Base-by-base conservation (phyloP, 192 early-diverging fungal genomes). In the Linnemannia elongata region DNA sequence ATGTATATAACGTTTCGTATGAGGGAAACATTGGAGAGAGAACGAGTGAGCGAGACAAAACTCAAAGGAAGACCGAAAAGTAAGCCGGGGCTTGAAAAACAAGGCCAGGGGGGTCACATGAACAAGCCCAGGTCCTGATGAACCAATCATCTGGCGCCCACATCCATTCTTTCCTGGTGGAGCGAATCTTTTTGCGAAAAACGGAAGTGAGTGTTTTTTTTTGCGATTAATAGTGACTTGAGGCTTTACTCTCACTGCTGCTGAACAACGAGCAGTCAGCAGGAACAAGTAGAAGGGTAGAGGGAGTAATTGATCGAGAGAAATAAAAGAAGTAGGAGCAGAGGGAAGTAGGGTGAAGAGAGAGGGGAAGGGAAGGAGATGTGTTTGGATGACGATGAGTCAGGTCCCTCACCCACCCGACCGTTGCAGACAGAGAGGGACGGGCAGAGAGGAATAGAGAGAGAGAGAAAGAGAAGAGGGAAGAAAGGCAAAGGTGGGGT, bases 101-200 rank as follows among this genome's bases (percentile, higher is more conserved):
- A 39, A 36, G 36, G 33, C n/a, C 41, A 15, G 24, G 70, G 70
- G 68, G 70, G 70, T 72, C 70, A 72, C 70, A 72, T 72, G 70
- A 72, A 72, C 70, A 72, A 42, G 41, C 38, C 39, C 39, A 66
- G 10, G 30, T 66, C 13, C 27, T 66, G 27, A 4, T 66, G 60
- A 66, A 66, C 60, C 60, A 66, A 66, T 66, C 60, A 66, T 66
- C 60, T 66, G 60, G 60, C 60, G 30, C 60, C 60, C 60, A 57
- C 55, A n/a, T n/a, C 6, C 24, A 3, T 33, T 13, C 9, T 30
- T 30, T 30, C 12, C 13, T 27, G 2, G 55, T 27, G 55, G 55
- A 52, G 18, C 49, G 6, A 24, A 60, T 60, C 55, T 60, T 60
- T 60, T n/a, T n/a, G n/a, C n/a, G n/a, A n/a, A n/a, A n/a, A 27